phyloP scores from a whole-genome alignment of 352 stramenopile genomes.

The Pythium folliculosum region DNA sequence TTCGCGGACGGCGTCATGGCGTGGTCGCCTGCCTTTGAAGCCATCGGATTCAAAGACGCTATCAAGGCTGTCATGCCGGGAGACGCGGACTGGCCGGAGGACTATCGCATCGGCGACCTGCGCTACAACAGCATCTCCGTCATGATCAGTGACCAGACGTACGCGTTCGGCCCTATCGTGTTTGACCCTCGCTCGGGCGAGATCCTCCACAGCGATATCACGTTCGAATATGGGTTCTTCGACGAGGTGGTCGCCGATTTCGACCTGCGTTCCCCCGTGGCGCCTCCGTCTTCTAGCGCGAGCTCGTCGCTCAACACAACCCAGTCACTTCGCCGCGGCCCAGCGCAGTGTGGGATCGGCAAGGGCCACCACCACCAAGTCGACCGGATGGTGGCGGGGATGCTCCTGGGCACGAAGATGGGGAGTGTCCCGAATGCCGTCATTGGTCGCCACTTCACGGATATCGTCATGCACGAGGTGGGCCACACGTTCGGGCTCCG shows the following conservation, averaged over 20 bases:
- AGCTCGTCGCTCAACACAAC: not conserved
- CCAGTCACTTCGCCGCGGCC: not conserved
- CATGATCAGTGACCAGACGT: slow-evolving; percentile 80
- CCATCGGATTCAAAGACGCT: slow-evolving; percentile 66
- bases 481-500: slow-evolving; percentile 85
- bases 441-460: slow-evolving; percentile 64
- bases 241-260: slow-evolving; percentile 64
- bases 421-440: slow-evolving; percentile 53
- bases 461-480: slow-evolving; percentile 89
- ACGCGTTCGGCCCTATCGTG: slow-evolving; percentile 65
- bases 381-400: slow-evolving; percentile 42
- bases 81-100: slow-evolving; percentile 69
- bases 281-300: slow-evolving; percentile 22
- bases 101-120: slow-evolving; percentile 85
- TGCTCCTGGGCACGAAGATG: slow-evolving; percentile 34
- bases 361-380: slow-evolving; percentile 37
- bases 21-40: slow-evolving; percentile 81
- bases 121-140: slow-evolving; percentile 88
- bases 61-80: slow-evolving; percentile 68
- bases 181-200: slow-evolving; percentile 81
- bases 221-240: slow-evolving; percentile 88
- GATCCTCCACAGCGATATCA: slow-evolving; percentile 87
- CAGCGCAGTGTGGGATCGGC: slow-evolving; percentile 46
- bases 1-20: slow-evolving; percentile 68
- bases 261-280: slow-evolving; percentile 43